These are phyloP conservation scores for Backusella parvicylindrica DNA, from an alignment of 192 early-diverging fungal species.

Conservation along the genomic window DNA sequence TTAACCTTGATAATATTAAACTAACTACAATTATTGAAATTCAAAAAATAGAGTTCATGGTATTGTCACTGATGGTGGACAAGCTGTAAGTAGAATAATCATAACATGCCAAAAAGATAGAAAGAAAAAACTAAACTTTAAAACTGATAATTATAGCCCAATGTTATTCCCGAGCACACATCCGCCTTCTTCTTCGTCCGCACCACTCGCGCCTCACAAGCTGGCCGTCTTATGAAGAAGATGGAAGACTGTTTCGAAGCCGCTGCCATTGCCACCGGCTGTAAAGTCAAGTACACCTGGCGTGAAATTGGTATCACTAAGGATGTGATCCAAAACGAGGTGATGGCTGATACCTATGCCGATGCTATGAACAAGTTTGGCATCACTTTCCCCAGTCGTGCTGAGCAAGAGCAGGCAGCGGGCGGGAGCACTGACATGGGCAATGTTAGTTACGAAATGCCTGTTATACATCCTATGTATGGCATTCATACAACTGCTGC, in stretches of 20 bases:
- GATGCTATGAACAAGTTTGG: conserved; percentile 38
- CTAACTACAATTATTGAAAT: background rate
- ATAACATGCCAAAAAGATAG: background rate
- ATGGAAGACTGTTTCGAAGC: conserved; percentile 57
- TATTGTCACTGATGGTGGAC: conserved; percentile 75
- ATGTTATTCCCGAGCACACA: conserved; percentile 67
- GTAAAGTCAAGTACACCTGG: conserved; percentile 52
- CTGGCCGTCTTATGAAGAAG: conserved; percentile 45
- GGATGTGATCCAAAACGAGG: conserved; percentile 45
- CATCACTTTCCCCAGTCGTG: conserved; percentile 19
- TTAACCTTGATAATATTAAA: background rate
- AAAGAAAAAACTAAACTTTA: background rate
- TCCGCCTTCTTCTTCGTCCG: conserved; percentile 57
- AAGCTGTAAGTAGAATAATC: conserved; percentile 34
- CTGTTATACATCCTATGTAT: conserved; percentile 39
- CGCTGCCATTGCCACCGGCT: conserved; percentile 67
- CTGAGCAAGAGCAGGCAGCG: conserved; percentile 11
- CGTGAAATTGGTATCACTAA: conserved; percentile 32
- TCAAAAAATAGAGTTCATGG: conserved; percentile 55
- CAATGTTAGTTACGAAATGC: conserved; percentile 63
- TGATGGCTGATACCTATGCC: conserved; percentile 34
- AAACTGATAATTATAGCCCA: conserved; percentile 25
- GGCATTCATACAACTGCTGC: conserved; percentile 46
- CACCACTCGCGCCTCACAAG: conserved; percentile 42
- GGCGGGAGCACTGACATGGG: conserved; percentile 65